Evolutionary conservation across 2,329 filamentous ascomycete species (phyloP).

Genomic region (Calonectria fujianensis): DNA sequence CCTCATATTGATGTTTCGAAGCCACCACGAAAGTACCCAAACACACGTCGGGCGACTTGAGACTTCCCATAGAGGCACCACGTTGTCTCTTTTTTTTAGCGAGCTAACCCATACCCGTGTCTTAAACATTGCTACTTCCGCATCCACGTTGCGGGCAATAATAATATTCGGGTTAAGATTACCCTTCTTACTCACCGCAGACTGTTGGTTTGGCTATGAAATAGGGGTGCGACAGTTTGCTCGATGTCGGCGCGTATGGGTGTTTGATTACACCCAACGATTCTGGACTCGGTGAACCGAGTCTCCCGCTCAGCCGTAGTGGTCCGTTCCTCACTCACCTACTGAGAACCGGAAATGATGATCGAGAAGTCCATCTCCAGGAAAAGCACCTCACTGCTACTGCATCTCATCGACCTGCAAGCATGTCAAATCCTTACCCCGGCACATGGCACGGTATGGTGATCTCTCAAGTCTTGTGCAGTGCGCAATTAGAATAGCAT

Average conservation of each 20-base stretch:
- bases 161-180: constrained; percentile 48
- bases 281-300: constrained; percentile 39
- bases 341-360: constrained; percentile 42
- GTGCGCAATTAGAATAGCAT: not conserved
- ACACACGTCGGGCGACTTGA: constrained; percentile 16
- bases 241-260: constrained; percentile 37
- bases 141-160: constrained; percentile 45
- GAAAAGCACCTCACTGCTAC: constrained; percentile 41
- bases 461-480: not conserved
- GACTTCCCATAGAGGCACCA: constrained; percentile 36
- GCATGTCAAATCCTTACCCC: constrained; percentile 8
- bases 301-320: constrained; percentile 38
- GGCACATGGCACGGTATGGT: not conserved
- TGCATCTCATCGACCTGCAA: constrained; percentile 19
- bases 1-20: constrained; percentile 25
- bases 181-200: constrained; percentile 37
- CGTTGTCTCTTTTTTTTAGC: constrained; percentile 46
- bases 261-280: constrained; percentile 49
- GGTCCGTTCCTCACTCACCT: constrained; percentile 46
- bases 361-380: constrained; percentile 29
- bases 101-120: constrained; percentile 45
- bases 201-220: constrained; percentile 33
- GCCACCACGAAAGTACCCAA: constrained; percentile 13
- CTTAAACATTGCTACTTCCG: constrained; percentile 42
- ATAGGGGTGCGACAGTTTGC: constrained; percentile 43